These are phyloP conservation scores for Nasturtium officinale DNA, from an alignment of 345 rosid species.

Conservation along the genomic window DNA sequence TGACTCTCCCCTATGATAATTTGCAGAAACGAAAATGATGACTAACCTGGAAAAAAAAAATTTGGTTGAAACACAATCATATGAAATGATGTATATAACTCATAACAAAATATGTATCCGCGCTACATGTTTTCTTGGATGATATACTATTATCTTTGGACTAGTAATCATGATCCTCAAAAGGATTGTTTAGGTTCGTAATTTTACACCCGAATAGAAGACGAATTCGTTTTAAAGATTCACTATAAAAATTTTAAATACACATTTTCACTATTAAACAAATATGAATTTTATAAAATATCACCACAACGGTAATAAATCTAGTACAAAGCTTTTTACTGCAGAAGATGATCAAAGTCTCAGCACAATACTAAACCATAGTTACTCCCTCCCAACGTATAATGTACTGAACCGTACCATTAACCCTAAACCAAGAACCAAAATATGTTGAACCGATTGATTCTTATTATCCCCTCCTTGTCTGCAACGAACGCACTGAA, in stretches of 20 bases:
- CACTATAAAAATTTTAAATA: not conserved
- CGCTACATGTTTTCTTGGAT: not conserved
- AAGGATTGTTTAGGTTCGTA: too few species aligned
- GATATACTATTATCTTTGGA: too few species aligned
- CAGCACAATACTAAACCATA: constrained; percentile 21
- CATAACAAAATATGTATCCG: not conserved
- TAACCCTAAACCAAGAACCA: constrained; percentile 13
- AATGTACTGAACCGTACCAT: not conserved
- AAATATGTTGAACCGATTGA: constrained; percentile 12
- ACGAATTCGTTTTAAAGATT: too few species aligned
- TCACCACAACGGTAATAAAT: not conserved
- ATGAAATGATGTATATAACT: not conserved
- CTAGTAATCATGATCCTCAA: too few species aligned
- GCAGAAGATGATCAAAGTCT: constrained; percentile 2
- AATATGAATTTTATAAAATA: not conserved
- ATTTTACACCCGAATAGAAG: too few species aligned
- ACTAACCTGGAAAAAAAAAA: not conserved
- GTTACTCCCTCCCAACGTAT: not conserved
- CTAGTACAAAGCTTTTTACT: not conserved
- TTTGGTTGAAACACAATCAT: not conserved
- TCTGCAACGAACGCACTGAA: constrained; percentile 13
- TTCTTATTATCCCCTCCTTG: not conserved
- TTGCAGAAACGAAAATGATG: not conserved
- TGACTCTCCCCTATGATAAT: not conserved
- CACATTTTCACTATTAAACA: not conserved